Conservation (phyloP, 306 rosid species). For the Hylodesmum podocarpum region DNA sequence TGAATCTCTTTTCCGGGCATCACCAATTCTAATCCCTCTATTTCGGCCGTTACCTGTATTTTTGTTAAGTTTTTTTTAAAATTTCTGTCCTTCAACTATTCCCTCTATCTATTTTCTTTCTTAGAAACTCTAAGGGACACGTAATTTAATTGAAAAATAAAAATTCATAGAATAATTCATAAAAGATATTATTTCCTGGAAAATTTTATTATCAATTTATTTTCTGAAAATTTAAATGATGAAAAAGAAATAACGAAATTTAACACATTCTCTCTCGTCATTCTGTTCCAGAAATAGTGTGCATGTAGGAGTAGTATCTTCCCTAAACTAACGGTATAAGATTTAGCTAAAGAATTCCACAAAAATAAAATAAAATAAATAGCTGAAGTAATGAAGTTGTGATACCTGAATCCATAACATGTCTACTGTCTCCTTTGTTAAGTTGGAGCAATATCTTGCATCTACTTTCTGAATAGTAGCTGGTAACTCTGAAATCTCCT, state of each 20-base stretch:
- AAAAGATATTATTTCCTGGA: no score
- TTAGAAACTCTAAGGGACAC: no score
- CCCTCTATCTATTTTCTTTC: no score
- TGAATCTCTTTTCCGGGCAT: background rate
- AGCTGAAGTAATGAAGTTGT: background rate
- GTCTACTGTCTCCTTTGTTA: background rate
- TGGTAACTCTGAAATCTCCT: constrained; percentile 15
- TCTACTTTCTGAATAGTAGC: background rate
- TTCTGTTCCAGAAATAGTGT: background rate
- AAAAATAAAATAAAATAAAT: no score
- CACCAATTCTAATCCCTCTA: background rate
- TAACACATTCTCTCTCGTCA: no score
- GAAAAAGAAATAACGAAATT: no score
- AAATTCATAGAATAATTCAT: no score
- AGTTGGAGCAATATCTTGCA: background rate
- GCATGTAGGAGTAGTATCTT: background rate
- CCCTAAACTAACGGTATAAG: background rate
- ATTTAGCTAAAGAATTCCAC: background rate
- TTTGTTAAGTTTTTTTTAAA: no score
- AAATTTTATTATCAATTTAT: no score
- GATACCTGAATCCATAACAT: constrained; percentile 22
- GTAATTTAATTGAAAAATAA: no score
- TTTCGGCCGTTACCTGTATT: background rate
- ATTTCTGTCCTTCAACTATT: no score
- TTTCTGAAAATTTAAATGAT: no score